These are phyloP conservation scores for Pichia eremophila DNA, from an alignment of 805 yeast species.

Conservation along the genomic window DNA sequence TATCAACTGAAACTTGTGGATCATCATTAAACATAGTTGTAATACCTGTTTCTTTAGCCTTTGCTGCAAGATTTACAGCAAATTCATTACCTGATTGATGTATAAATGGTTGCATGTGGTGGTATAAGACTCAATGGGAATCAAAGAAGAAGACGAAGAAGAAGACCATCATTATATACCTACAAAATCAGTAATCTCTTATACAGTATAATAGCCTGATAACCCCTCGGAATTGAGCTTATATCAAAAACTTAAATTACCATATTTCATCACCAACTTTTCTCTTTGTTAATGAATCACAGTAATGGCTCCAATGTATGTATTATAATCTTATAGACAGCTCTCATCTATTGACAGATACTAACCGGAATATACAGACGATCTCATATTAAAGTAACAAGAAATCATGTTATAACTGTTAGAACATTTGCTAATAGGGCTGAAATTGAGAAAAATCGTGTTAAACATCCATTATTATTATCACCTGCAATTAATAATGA, in stretches of 20 bases:
- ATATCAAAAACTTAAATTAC: no score
- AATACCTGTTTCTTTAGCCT: slow-evolving; percentile 5
- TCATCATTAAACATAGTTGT: slow-evolving; percentile 11
- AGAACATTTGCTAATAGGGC: slow-evolving; percentile 21
- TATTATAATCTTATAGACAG: background rate
- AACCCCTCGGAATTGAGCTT: background rate
- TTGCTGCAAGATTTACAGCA: slow-evolving; percentile 7
- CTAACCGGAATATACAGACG: slow-evolving; percentile 10
- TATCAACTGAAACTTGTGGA: slow-evolving; percentile 7
- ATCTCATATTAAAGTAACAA: slow-evolving; percentile 15
- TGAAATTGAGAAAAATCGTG: slow-evolving; percentile 16
- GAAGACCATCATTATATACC: no score
- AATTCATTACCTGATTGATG: slow-evolving; percentile 6
- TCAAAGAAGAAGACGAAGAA: no score
- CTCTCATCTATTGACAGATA: background rate
- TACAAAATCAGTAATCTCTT: no score
- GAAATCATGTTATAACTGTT: slow-evolving; percentile 14
- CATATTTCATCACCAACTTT: no score
- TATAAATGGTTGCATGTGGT: slow-evolving; percentile 8
- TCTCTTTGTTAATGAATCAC: background rate
- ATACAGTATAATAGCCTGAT: background rate
- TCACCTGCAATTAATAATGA: slow-evolving; percentile 1
- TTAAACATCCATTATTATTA: slow-evolving; percentile 9
- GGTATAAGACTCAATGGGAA: background rate
- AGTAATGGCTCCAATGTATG: slow-evolving; percentile 20